phyloP scores from a whole-genome alignment of 2,329 filamentous ascomycete species.

The Septoria petroselini region DNA sequence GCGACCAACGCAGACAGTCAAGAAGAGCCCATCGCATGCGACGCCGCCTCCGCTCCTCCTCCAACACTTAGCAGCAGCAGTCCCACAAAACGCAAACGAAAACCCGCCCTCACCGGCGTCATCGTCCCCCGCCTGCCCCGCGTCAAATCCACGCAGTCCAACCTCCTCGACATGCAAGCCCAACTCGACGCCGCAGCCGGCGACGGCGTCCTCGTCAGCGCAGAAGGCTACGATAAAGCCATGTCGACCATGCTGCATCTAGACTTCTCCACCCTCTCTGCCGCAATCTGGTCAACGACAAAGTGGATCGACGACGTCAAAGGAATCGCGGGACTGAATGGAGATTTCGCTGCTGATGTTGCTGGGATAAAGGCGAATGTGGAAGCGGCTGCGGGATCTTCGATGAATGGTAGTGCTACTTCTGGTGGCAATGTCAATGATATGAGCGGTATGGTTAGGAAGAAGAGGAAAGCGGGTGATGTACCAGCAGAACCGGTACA shows the following conservation, averaged over 20 bases:
- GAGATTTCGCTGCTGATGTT: conserved; percentile 27
- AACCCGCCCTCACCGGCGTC: conserved; percentile 54
- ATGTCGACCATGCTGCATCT: conserved; percentile 64
- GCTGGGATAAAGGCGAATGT: conserved; percentile 22
- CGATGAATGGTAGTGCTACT: conserved; percentile 2
- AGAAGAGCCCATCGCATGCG: conserved; percentile 16
- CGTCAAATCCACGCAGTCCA: conserved; percentile 33
- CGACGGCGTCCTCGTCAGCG: conserved; percentile 28
- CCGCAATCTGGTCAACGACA: conserved; percentile 62
- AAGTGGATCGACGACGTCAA: conserved; percentile 68
- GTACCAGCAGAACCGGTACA: conserved; percentile 2
- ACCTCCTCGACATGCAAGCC: conserved; percentile 22
- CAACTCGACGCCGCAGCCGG: conserved; percentile 14
- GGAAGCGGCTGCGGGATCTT: conserved; percentile 3
- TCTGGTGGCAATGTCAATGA: conserved; percentile 31
- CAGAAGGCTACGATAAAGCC: conserved; percentile 45
- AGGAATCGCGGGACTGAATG: conserved; percentile 23
- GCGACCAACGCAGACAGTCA: conserved; percentile 21
- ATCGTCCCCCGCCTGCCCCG: conserved; percentile 62
- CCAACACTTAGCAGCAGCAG: conserved; percentile 5
- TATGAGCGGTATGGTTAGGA: conserved; percentile 44
- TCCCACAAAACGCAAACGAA: conserved; percentile 42
- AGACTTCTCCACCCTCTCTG: conserved; percentile 65
- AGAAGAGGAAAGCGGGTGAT: conserved; percentile 49
- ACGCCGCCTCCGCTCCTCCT: conserved; percentile 1